phyloP scores from a whole-genome alignment of 2,329 filamentous ascomycete species.

The Alternaria viburni region DNA sequence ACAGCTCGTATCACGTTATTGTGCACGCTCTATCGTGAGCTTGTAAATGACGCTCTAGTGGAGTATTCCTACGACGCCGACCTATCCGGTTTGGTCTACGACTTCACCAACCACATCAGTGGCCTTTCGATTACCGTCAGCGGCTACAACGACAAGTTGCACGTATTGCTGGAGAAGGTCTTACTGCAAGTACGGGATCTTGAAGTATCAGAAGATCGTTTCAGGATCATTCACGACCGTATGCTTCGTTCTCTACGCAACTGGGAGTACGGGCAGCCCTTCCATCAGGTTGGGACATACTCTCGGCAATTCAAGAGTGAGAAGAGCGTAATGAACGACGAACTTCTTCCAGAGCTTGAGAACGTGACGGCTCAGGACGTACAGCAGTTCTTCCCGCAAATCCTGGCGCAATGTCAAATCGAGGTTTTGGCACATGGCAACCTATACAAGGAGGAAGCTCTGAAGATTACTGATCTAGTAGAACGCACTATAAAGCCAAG shows the following conservation, averaged over 20 bases:
- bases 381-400: conserved; percentile 76
- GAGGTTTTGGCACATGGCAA: conserved; percentile 92
- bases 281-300: conserved; percentile 84
- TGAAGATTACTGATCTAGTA: conserved; percentile 82
- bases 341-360: conserved; percentile 78
- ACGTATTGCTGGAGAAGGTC: conserved; percentile 88
- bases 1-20: conserved; percentile 81
- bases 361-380: conserved; percentile 77
- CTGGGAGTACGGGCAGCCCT: conserved; percentile 86
- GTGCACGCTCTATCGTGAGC: conserved; percentile 78
- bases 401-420: conserved; percentile 83
- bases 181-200: conserved; percentile 83
- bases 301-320: conserved; percentile 81
- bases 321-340: conserved; percentile 77
- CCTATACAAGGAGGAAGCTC: conserved; percentile 88
- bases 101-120: conserved; percentile 72
- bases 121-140: conserved; percentile 80
- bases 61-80: conserved; percentile 98
- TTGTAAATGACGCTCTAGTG: conserved; percentile 86
- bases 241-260: conserved; percentile 79
- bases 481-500: conserved; percentile 79
- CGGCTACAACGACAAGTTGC: conserved; percentile 96
- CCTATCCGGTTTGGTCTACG: conserved; percentile 85
- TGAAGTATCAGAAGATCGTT: conserved; percentile 83
- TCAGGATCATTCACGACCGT: conserved; percentile 89